These are phyloP conservation scores for Mortierella sp. DNA, from an alignment of 371 early-diverging fungal species.

Conservation along the genomic window DNA sequence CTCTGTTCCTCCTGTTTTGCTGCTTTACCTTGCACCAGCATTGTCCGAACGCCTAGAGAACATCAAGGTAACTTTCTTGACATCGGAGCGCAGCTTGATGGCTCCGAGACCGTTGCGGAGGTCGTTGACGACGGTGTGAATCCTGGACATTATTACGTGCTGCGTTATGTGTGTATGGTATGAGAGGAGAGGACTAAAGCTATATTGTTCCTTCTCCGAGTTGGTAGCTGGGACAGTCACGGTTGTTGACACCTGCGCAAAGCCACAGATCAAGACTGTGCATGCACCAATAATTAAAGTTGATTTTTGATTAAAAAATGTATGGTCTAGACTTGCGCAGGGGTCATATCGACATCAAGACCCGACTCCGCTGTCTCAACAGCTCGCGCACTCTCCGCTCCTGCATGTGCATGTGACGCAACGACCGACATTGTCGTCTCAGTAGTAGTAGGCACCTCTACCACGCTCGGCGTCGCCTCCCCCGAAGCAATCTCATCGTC, in stretches of 20 bases:
- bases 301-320: too few relatives aligned
- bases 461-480: too few relatives aligned
- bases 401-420: conserved; percentile 1
- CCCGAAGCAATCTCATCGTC: conserved; percentile 3
- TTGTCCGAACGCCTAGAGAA: conserved; percentile 67
- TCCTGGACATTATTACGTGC: conserved; percentile 26
- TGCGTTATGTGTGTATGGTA: too few relatives aligned
- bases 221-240: not conserved
- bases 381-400: not conserved
- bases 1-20: not conserved
- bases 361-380: too few relatives aligned
- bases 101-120: conserved; percentile 65
- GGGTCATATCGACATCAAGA: too few relatives aligned
- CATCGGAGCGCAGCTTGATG: conserved; percentile 58
- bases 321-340: too few relatives aligned
- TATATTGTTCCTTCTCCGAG: not conserved
- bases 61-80: conserved; percentile 67
- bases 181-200: too few relatives aligned
- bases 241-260: too few relatives aligned
- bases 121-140: conserved; percentile 40
- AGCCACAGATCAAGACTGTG: too few relatives aligned
- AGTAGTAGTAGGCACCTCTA: too few relatives aligned
- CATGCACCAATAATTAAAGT: too few relatives aligned
- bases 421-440: not conserved
- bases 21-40: conserved; percentile 67